Evolutionary conservation across 2,329 filamentous ascomycete genomes (phyloP), one percentile per base, ranked within the genome.

Genomic region (Diaporthe nobilis): DNA sequence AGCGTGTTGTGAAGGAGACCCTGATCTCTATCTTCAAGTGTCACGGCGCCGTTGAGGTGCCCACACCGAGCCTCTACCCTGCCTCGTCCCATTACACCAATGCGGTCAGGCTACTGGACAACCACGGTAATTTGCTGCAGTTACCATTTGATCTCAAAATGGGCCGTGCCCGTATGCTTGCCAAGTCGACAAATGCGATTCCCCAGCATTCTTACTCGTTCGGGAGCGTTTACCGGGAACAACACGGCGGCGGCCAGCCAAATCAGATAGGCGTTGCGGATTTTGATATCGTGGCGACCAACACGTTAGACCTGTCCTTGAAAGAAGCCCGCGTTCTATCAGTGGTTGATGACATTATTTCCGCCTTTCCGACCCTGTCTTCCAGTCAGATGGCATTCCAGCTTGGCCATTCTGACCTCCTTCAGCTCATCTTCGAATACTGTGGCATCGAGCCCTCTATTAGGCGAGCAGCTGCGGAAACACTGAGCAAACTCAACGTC

Each of bases 251-350:
- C 10, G 94, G 95, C 2, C 94, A 98, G 79, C 97, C 97, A 9
- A 90, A 90, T 74, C 94, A 93, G 80, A 94, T 95, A 82, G 94
- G 94, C 13, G 97, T 98, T 82, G 96, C 97, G 3, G 96, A 98
- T 82, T 99, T 98, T 82, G 97, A 99, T 84, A 95, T 99, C 76
- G 90, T 98, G n/a, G 96, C 95, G 0, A 90, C 91, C 60, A 93
- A 96, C 79, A 93, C 93, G 1, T 85, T 95, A 7, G 95, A 98
- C 80, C 87, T 98, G 61, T 93, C 95, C 1, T 84, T 98, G 74
- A 97, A 98, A 81, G 97, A 99, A 84, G 96, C 96, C 0, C 96
- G 98, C 83, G 93, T 95, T 0, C 91, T 99, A 79, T 98, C 98
- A 80, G 96, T 98, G 3, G 86, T 98, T 31, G 97, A 99, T 82